A percentile compares a stretch with the other conserved stretches of the same genome.
These are phyloP conservation scores for Aspergillus sp. DNA, from an alignment of 2,329 filamentous ascomycete genomes.

Conservation along the genomic window DNA sequence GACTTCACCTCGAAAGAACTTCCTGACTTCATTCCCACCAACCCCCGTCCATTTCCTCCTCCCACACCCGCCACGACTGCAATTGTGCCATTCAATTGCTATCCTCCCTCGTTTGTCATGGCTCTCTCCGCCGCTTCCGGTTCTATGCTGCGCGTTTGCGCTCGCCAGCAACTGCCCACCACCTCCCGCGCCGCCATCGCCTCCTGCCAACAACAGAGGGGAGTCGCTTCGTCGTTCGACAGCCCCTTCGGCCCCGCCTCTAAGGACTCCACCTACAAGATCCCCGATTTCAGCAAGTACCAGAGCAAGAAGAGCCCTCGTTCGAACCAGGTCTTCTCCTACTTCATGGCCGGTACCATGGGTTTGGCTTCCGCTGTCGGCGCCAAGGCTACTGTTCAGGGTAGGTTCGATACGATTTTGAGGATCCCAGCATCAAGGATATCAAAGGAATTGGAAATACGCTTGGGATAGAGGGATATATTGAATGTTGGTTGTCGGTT, in stretches of 20 bases:
- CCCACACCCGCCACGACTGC: conserved; percentile 14
- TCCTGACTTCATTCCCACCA: conserved; percentile 5
- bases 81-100: conserved; percentile 23
- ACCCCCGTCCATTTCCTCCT: conserved; percentile 26
- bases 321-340: conserved; percentile 81
- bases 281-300: conserved; percentile 89
- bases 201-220: conserved; percentile 37
- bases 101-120: conserved; percentile 32
- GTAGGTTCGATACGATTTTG: conserved; percentile 50
- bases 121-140: conserved; percentile 61
- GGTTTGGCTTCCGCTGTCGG: conserved; percentile 86
- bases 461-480: conserved; percentile 2
- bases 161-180: conserved; percentile 41
- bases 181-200: conserved; percentile 35
- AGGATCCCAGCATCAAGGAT: not conserved
- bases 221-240: conserved; percentile 39
- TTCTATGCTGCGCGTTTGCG: conserved; percentile 57
- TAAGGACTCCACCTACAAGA: conserved; percentile 54
- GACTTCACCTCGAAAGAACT: conserved; percentile 30
- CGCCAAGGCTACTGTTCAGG: conserved; percentile 96
- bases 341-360: conserved; percentile 98
- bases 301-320: conserved; percentile 60
- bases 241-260: conserved; percentile 49
- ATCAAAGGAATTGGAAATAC: not conserved
- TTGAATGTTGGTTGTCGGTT: conserved; percentile 3